Conservation (phyloP, 805 yeast species). For the Starmerella bacillaris region DNA sequence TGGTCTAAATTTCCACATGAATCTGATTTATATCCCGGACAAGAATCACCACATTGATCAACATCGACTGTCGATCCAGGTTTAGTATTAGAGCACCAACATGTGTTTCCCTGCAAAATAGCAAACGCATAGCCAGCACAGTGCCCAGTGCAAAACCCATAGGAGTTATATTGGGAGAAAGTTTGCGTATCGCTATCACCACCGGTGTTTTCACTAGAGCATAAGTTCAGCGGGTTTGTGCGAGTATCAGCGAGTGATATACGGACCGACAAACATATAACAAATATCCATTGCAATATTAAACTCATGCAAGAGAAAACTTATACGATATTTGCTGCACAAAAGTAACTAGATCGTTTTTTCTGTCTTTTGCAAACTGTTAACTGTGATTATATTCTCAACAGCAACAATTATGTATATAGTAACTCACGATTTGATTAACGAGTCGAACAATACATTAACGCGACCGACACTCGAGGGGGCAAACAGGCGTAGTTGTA, state of each 20-base stretch:
- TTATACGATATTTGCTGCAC: too few relatives aligned
- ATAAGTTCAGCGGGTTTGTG: conserved; percentile 18
- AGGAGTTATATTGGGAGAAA: conserved; percentile 25
- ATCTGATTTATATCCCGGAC: conserved; percentile 32
- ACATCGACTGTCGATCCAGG: conserved; percentile 29
- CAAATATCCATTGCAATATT: background rate
- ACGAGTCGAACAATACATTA: too few relatives aligned
- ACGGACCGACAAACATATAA: too few relatives aligned
- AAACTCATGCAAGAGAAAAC: background rate
- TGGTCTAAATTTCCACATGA: conserved; percentile 27
- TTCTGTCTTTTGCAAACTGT: too few relatives aligned
- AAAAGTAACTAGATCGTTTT: too few relatives aligned
- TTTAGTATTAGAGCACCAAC: conserved; percentile 44
- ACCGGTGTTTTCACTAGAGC: conserved; percentile 30
- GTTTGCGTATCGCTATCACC: conserved; percentile 7
- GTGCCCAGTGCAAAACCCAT: conserved; percentile 34
- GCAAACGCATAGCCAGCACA: conserved; percentile 38
- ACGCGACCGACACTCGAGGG: too few relatives aligned
- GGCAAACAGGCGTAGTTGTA: too few relatives aligned
- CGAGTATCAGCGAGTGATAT: background rate
- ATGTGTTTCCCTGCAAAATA: conserved; percentile 31
- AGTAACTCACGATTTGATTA: too few relatives aligned
- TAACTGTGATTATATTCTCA: too few relatives aligned
- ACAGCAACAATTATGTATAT: too few relatives aligned
- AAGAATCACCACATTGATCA: conserved; percentile 22